These are phyloP conservation scores for Nicotiana noctiflora DNA, from an alignment of 257 asterid species.

Conservation along the genomic window DNA sequence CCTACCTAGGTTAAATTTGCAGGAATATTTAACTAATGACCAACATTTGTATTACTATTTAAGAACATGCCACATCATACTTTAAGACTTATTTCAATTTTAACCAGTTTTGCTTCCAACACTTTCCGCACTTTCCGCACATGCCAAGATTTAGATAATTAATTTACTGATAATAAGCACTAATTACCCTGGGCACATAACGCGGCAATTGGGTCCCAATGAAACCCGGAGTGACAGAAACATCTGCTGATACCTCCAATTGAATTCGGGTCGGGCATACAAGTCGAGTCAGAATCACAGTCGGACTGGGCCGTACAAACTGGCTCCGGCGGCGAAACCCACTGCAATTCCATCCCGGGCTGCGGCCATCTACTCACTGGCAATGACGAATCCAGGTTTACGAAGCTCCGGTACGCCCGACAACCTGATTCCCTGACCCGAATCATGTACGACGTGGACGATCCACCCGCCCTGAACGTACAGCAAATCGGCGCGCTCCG, in stretches of 20 bases:
- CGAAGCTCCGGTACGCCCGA: constrained; percentile 76
- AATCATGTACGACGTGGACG: constrained; percentile 50
- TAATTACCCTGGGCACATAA: constrained; percentile 42
- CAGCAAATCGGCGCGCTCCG: constrained; percentile 39
- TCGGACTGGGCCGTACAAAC: constrained; percentile 43
- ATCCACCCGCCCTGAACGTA: constrained; percentile 71
- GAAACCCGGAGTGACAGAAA: constrained; percentile 54
- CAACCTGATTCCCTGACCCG: constrained; percentile 52
- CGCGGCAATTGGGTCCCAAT: constrained; percentile 66
- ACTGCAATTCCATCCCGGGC: constrained; percentile 73
- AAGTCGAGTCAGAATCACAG: constrained; percentile 60
- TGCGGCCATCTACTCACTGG: constrained; percentile 64
- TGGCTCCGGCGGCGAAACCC: constrained; percentile 70
- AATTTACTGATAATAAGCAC: background rate
- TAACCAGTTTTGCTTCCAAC: too few species aligned
- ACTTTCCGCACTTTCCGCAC: too few species aligned
- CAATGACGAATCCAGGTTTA: constrained; percentile 43
- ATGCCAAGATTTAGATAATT: background rate
- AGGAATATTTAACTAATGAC: too few species aligned
- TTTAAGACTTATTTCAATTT: too few species aligned
- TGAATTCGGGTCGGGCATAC: constrained; percentile 44
- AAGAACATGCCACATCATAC: too few species aligned
- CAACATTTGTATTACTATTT: too few species aligned
- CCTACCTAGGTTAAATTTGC: too few species aligned
- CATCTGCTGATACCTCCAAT: constrained; percentile 40